Evolutionary conservation across 116 monocot genomes (phyloP), one percentile per base, ranked within the genome.

Genomic region (Iris pallida): DNA sequence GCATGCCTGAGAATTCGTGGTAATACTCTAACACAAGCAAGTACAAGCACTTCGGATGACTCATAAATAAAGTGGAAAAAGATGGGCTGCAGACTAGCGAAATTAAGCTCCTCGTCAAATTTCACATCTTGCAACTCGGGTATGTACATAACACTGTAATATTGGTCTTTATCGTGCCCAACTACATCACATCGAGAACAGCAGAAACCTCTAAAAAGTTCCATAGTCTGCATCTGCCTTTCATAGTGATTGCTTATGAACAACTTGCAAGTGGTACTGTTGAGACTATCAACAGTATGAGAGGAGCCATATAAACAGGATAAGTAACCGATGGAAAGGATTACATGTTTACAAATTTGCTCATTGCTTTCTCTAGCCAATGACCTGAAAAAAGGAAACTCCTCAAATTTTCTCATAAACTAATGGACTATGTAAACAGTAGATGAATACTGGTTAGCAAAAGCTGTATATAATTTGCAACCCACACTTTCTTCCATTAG

Each of bases 271-370:
- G 66, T 53, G 76, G 46, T 70, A 42, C 67, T 63, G 40, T 75
- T 72, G 15, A 57, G 51, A 14, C 55, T 57, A 61, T 75, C 65
- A 57, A 55, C 42, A 17, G 17, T 51, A 70, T 66, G 10, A 16
- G 49, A 67, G 17, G 68, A 80, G 71, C 79, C 79, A 74, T 73
- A 70, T 52, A 97, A 75, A 73, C 96, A 97, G 70, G 87, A 89
- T 45, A 97, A 78, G 69, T 89, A 97, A 42, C 96, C 96, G 73
- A 97, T 53, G 44, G 92, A 80, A 20, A 81, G 55, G 47, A 87
- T 40, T 30, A 76, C 61, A 66, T 57, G 55, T 79, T 73, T 87
- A 5, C 70, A 47, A 68, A 81, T 62, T 57, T 70, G 71, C 19
- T 75, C 65, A 66, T 59, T 75, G 69, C 59, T 75, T 51, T 71